Evolutionary conservation across 257 asterid genomes (phyloP).

Genomic region (Nicotiana paniculata): DNA sequence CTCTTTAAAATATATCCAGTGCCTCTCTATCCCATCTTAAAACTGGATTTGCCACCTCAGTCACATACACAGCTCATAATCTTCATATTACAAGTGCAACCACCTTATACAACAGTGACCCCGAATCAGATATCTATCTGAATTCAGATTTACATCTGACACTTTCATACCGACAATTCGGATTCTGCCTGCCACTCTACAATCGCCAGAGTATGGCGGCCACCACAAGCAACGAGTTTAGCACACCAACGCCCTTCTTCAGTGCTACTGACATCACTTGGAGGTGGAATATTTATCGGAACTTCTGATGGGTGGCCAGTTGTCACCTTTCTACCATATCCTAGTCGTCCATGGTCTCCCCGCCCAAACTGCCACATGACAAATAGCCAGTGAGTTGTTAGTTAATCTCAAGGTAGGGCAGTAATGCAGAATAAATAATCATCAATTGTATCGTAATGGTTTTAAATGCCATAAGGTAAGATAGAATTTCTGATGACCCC

Average conservation of each 20-base stretch:
- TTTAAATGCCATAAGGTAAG: neutral
- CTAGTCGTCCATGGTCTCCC: constrained; percentile 99
- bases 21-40: neutral
- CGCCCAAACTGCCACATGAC: constrained; percentile 72
- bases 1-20: neutral
- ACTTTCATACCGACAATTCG: constrained; percentile 20
- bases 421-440: neutral
- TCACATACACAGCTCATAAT: neutral
- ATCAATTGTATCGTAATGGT: neutral
- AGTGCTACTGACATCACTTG: constrained; percentile 21
- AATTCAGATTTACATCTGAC: neutral
- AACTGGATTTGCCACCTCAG: neutral
- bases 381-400: neutral
- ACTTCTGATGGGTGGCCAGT: constrained; percentile 95
- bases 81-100: constrained; percentile 1
- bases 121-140: neutral
- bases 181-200: constrained; percentile 59
- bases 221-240: constrained; percentile 85
- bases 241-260: constrained; percentile 68
- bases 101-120: neutral
- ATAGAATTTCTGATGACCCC: neutral
- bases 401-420: neutral
- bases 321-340: constrained; percentile 83
- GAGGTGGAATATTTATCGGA: constrained; percentile 66
- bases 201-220: constrained; percentile 84